Percentiles rank a stretch among this genome's conserved stretches.
Evolutionary conservation across 1,284 basidiomycete genomes (phyloP).

Genomic region (Microbotryum intermedium): DNA sequence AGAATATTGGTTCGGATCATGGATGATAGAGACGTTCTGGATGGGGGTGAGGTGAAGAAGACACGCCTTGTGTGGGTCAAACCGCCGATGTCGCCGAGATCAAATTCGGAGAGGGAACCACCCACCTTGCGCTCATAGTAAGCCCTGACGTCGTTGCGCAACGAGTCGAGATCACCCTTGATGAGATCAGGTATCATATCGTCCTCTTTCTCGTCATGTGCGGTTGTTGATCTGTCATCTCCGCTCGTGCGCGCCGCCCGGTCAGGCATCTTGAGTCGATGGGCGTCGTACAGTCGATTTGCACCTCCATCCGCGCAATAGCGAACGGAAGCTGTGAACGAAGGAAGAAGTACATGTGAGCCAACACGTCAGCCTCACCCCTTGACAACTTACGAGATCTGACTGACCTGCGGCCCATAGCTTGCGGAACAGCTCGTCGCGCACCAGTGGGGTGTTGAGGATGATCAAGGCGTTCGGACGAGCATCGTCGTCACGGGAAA

Average conservation of each 20-base stretch:
- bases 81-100: too few relatives aligned
- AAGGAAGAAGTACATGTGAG: slow-evolving; percentile 32
- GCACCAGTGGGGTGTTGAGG: slow-evolving; percentile 76
- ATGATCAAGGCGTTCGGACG: slow-evolving; percentile 57
- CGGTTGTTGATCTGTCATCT: neutral
- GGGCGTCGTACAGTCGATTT: slow-evolving; percentile 68
- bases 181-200: slow-evolving; percentile 75
- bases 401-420: slow-evolving; percentile 60
- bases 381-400: slow-evolving; percentile 14
- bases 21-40: slow-evolving; percentile 59
- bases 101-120: neutral
- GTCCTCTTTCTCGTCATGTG: slow-evolving; percentile 7
- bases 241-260: neutral
- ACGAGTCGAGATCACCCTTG: slow-evolving; percentile 87
- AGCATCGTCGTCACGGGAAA: neutral
- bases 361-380: slow-evolving; percentile 34
- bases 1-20: slow-evolving; percentile 66
- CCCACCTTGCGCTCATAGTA: slow-evolving; percentile 59
- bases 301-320: slow-evolving; percentile 89
- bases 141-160: slow-evolving; percentile 60
- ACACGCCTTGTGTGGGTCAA: neutral
- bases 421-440: slow-evolving; percentile 50
- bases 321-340: slow-evolving; percentile 32
- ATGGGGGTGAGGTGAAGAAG: neutral
- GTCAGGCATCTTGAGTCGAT: slow-evolving; percentile 34